Percentiles rank a stretch among this genome's conserved stretches.
Evolutionary conservation across 2,329 filamentous ascomycete species (phyloP).

Genomic region (Emydomyces testavorans): DNA sequence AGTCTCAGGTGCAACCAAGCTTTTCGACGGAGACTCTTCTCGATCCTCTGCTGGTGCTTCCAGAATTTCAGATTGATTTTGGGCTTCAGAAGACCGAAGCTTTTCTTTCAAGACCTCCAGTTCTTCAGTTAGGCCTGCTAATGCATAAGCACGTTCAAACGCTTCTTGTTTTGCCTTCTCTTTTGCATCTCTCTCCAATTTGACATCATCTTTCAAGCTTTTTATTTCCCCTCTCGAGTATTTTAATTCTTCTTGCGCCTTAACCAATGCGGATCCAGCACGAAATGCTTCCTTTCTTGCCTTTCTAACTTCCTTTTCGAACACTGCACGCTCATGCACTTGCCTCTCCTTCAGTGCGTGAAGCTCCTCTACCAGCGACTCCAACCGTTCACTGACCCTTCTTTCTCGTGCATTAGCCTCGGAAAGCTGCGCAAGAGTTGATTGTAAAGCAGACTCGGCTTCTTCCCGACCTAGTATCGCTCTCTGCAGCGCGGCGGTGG

Average conservation of each 20-base stretch:
- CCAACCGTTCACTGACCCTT: slow-evolving; percentile 36
- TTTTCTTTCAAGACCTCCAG: slow-evolving; percentile 34
- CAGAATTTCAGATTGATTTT: slow-evolving; percentile 26
- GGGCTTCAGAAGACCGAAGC: slow-evolving; percentile 30
- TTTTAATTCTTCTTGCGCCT: slow-evolving; percentile 43
- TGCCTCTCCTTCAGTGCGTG: slow-evolving; percentile 42
- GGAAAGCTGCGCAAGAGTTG: slow-evolving; percentile 28
- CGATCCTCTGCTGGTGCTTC: slow-evolving; percentile 25
- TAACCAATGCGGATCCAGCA: slow-evolving; percentile 43
- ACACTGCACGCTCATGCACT: slow-evolving; percentile 37
- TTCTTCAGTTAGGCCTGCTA: slow-evolving; percentile 37
- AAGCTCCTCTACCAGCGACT: slow-evolving; percentile 42
- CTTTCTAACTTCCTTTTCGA: slow-evolving; percentile 47
- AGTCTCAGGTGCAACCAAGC: slow-evolving; percentile 20
- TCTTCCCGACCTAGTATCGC: slow-evolving; percentile 39
- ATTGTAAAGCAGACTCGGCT: slow-evolving; percentile 31
- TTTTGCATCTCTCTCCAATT: slow-evolving; percentile 39
- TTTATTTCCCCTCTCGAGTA: slow-evolving; percentile 36
- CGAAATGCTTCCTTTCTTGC: slow-evolving; percentile 49
- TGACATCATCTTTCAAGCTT: slow-evolving; percentile 42
- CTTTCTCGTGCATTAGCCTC: slow-evolving; percentile 36
- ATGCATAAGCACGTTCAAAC: slow-evolving; percentile 37
- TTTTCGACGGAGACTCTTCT: slow-evolving; percentile 14
- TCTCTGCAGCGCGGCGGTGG: slow-evolving; percentile 34
- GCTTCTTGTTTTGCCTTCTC: slow-evolving; percentile 38